Conservation (phyloP, 371 early-diverging fungal species). For the Dinochytrium kinnereticum region DNA sequence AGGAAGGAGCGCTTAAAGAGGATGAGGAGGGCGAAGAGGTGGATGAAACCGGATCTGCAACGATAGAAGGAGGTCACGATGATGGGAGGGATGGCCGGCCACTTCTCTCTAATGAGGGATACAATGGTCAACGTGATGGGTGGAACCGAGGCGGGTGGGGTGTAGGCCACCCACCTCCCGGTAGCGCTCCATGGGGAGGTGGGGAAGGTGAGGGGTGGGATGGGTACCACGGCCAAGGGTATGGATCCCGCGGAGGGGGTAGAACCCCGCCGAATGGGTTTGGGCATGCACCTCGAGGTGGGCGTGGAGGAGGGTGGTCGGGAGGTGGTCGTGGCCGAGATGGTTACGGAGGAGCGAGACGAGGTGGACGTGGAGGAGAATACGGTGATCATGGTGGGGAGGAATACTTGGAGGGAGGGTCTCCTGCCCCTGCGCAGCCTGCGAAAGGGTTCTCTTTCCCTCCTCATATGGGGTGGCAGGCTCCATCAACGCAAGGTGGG, state of each 20-base stretch:
- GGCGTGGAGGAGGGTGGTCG: no score
- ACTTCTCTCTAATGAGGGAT: neutral
- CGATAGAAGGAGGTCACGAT: neutral
- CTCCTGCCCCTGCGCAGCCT: neutral
- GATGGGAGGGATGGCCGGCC: neutral
- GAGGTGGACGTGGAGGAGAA: constrained; percentile 15
- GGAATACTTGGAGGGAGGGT: neutral
- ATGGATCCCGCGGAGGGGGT: neutral
- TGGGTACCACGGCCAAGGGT: neutral
- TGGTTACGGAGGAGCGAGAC: no score
- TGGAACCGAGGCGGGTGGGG: neutral
- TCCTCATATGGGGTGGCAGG: no score
- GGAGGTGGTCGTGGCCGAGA: no score
- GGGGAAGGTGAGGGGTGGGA: neutral
- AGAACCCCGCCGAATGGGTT: neutral
- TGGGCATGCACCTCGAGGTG: constrained; percentile 1
- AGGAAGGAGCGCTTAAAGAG: neutral
- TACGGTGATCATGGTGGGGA: neutral
- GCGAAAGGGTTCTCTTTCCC: neutral
- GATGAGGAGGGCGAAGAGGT: constrained; percentile 11
- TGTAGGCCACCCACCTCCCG: neutral
- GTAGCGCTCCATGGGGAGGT: neutral
- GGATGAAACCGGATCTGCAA: neutral
- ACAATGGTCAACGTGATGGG: neutral
- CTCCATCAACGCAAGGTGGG: no score